phyloP scores from a whole-genome alignment of 495 filamentous ascomycete species.

The Podospora bellae-mahoneyi region DNA sequence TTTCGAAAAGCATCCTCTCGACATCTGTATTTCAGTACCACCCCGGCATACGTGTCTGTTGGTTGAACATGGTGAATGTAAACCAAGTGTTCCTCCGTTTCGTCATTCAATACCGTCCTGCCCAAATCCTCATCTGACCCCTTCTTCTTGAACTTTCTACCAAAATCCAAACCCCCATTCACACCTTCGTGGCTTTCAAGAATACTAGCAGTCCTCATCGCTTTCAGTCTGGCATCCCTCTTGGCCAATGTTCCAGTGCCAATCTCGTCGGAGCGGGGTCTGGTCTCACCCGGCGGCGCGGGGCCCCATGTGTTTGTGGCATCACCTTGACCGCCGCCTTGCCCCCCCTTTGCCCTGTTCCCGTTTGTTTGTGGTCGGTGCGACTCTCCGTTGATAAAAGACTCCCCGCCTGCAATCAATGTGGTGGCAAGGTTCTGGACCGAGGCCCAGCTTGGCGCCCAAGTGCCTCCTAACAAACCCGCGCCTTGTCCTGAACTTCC shows the following conservation, averaged over 20 bases:
- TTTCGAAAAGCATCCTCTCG: constrained; percentile 73
- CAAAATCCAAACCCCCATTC: constrained; percentile 46
- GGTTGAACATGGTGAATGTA: constrained; percentile 86
- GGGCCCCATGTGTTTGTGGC: constrained; percentile 38
- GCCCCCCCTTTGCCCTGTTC: constrained; percentile 22
- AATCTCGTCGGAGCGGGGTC: constrained; percentile 42
- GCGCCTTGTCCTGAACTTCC: constrained; percentile 27
- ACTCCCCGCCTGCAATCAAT: constrained; percentile 34
- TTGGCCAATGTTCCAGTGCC: constrained; percentile 47
- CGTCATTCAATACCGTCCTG: constrained; percentile 27
- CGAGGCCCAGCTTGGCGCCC: constrained; percentile 47
- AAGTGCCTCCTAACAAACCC: constrained; percentile 43
- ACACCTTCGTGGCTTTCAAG: constrained; percentile 51
- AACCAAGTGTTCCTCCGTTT: constrained; percentile 66
- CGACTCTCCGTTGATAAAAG: constrained; percentile 28
- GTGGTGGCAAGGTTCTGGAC: constrained; percentile 45
- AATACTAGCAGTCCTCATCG: constrained; percentile 46
- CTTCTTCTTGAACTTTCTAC: constrained; percentile 51
- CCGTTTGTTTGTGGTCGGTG: constrained; percentile 32
- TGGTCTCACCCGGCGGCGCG: constrained; percentile 33
- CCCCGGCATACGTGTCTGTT: constrained; percentile 81
- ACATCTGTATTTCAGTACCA: constrained; percentile 86
- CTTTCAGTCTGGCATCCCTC: constrained; percentile 47
- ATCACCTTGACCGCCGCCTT: neutral
- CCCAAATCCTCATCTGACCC: constrained; percentile 49